Evolutionary conservation across 1,139 yeast species (phyloP).

Genomic region (Yamadazyma mexicana): DNA sequence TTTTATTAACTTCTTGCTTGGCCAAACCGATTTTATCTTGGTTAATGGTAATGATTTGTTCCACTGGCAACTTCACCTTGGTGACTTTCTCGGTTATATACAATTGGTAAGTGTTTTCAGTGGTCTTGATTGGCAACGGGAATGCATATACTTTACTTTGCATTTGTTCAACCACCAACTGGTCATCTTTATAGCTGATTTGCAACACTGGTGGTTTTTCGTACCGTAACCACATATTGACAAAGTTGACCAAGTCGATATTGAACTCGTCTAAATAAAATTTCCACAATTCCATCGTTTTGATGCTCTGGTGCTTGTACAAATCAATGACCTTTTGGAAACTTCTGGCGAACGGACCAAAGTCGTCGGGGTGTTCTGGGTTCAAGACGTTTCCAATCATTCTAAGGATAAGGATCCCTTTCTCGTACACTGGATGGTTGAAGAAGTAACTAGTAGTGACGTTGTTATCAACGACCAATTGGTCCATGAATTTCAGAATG

Average conservation of each 20-base stretch:
- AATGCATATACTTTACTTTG: slow-evolving; percentile 51
- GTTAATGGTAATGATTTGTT: slow-evolving; percentile 13
- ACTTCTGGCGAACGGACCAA: slow-evolving; percentile 23
- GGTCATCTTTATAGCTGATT: slow-evolving; percentile 30
- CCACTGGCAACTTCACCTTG: slow-evolving; percentile 7
- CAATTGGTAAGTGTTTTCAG: slow-evolving; percentile 8
- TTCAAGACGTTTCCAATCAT: slow-evolving; percentile 49
- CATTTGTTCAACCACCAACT: slow-evolving; percentile 45
- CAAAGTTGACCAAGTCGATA: slow-evolving; percentile 39
- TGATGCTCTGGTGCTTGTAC: slow-evolving; percentile 40
- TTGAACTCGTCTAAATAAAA: slow-evolving; percentile 27
- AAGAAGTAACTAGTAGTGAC: slow-evolving; percentile 39
- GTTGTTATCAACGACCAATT: slow-evolving; percentile 16
- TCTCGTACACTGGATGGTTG: slow-evolving; percentile 57
- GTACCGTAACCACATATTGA: slow-evolving; percentile 59
- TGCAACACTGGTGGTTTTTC: slow-evolving; percentile 59
- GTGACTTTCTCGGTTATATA: slow-evolving; percentile 13
- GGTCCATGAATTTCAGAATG: slow-evolving; percentile 26
- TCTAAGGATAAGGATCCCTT: slow-evolving; percentile 62
- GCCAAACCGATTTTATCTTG: slow-evolving; percentile 13
- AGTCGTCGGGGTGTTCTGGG: slow-evolving; percentile 20
- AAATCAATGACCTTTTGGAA: slow-evolving; percentile 43
- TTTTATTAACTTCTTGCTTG: slow-evolving; percentile 15
- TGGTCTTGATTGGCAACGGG: slow-evolving; percentile 46
- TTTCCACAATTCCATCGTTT: slow-evolving; percentile 61